These are phyloP conservation scores for Cordyceps militaris DNA, from an alignment of 2,329 filamentous ascomycete genomes.

Conservation along the genomic window DNA sequence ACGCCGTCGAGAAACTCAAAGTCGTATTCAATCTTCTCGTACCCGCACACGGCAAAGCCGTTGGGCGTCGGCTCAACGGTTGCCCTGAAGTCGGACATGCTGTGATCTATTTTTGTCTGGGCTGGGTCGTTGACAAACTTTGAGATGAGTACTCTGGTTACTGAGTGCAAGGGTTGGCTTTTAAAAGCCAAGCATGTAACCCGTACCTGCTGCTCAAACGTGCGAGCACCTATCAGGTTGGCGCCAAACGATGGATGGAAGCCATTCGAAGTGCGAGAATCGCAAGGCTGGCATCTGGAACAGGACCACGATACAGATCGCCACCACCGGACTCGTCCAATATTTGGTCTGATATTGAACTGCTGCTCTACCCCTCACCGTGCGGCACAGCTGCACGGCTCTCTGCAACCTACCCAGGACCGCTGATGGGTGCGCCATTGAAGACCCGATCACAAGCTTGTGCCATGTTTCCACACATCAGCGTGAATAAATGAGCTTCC, in stretches of 20 bases:
- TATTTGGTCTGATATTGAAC: too few species aligned
- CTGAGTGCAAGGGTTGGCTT: too few species aligned
- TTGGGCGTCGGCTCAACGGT: constrained; percentile 54
- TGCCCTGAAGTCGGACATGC: constrained; percentile 37
- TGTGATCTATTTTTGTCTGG: neutral
- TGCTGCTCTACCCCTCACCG: too few species aligned
- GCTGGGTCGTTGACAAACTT: neutral
- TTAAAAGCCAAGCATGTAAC: too few species aligned
- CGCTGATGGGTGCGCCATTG: neutral
- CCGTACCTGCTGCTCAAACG: too few species aligned
- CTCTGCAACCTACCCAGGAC: neutral
- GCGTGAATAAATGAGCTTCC: neutral
- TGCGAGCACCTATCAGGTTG: too few species aligned
- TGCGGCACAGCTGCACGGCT: neutral
- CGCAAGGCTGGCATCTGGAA: too few species aligned
- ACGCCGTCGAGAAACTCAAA: constrained; percentile 66
- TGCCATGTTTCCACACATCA: neutral
- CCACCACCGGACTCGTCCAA: too few species aligned
- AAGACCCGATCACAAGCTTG: neutral
- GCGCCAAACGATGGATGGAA: too few species aligned
- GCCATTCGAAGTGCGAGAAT: too few species aligned
- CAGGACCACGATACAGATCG: too few species aligned
- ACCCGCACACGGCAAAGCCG: constrained; percentile 65
- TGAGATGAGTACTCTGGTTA: too few species aligned
- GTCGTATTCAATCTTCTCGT: constrained; percentile 71